A percentile compares a stretch with the other conserved stretches of the same genome.
These are phyloP conservation scores for Phytopythium delawarense DNA, from an alignment of 352 stramenopile genomes.

Conservation along the genomic window DNA sequence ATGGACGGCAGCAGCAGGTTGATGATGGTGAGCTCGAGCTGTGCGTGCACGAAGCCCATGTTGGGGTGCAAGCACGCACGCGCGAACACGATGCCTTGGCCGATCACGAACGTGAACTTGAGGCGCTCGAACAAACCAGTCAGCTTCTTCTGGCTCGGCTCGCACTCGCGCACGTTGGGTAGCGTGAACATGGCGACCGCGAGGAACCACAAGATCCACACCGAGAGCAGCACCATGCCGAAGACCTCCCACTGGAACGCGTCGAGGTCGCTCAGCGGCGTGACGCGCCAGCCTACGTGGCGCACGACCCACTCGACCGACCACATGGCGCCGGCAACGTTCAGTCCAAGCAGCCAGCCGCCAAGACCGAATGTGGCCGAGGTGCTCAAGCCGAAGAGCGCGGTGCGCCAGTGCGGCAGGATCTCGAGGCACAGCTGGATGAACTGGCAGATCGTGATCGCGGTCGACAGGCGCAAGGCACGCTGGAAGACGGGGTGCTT, in stretches of 20 bases:
- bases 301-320: conserved; percentile 70
- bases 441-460: conserved; percentile 82
- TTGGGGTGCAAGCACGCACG: conserved; percentile 71
- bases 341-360: conserved; percentile 55
- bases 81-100: conserved; percentile 76
- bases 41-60: conserved; percentile 86
- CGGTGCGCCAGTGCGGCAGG: conserved; percentile 60
- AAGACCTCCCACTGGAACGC: conserved; percentile 78
- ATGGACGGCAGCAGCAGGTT: conserved; percentile 83
- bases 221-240: conserved; percentile 66
- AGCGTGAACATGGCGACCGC: conserved; percentile 59
- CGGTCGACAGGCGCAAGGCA: conserved; percentile 68
- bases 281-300: conserved; percentile 65
- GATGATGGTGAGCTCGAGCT: conserved; percentile 87
- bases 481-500: conserved; percentile 83
- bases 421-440: conserved; percentile 85
- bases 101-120: conserved; percentile 80
- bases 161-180: conserved; percentile 42
- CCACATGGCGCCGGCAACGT: conserved; percentile 63
- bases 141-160: conserved; percentile 63
- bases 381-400: conserved; percentile 48
- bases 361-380: conserved; percentile 52
- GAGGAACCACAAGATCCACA: conserved; percentile 85
- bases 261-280: conserved; percentile 59
- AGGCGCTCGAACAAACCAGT: conserved; percentile 69